Evolutionary conservation across 2,329 filamentous ascomycete species (phyloP), one percentile per base, ranked within the genome.

Genomic region (Calonectria montana): DNA sequence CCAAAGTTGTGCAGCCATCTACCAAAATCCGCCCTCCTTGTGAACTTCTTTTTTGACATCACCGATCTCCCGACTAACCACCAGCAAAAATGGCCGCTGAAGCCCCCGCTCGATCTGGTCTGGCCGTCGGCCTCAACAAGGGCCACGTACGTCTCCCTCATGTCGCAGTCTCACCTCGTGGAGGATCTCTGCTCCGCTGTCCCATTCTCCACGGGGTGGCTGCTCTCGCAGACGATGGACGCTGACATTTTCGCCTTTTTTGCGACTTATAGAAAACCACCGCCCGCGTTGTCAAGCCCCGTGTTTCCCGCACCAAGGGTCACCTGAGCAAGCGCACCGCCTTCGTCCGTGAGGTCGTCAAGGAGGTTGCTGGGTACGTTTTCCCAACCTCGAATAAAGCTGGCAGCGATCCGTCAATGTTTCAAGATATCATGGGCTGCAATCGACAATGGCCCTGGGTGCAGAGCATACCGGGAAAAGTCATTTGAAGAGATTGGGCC

Each of bases 281-380:
- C 81, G 85, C 92, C 81, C 91, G 94, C 84, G 92, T 93, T 83
- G 86, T 88, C 86, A 96, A 95, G 90, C 91, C 91, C 83, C 91
- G 93, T 83, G 91, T 96, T 83, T 94, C 92, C 84, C 90, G 93
- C 82, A 96, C 92, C 89, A 98, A 98, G 92, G 97, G 97, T 82
- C 94, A 97, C 88, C 90, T 97, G 84, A 97, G 94, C 90, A 98
- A 97, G 93, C 93, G 96, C 84, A 98, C 97, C 82, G 92, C 94
- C 82, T 98, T 99, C 89, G 96, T 98, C 81, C 92, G 97, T 82
- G 96, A 98, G 85, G 93, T 99, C 85, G 95, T 98, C 87, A 97
- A 97, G 91, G 97, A 99, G 91, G 97, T 98, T 87, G 93, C 96
- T 87, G 97, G 94, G 94, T 95, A 92, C 84, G 93, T 35, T 43